A percentile compares a stretch with the other conserved stretches of the same genome.
Evolutionary conservation across 441 rosid species (phyloP).

Genomic region (Euphorbia corollata): DNA sequence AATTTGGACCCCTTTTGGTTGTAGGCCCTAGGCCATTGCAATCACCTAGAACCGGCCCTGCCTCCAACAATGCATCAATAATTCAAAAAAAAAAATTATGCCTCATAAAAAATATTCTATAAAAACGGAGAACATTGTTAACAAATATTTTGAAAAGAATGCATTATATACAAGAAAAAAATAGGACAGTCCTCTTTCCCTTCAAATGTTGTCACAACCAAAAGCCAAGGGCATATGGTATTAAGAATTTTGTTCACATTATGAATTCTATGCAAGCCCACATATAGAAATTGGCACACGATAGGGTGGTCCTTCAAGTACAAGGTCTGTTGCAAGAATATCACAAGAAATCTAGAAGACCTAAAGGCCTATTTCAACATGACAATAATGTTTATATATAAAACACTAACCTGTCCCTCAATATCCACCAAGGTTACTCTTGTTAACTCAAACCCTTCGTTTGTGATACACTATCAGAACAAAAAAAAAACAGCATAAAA

Average conservation of each 20-base stretch:
- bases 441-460: slow-evolving; percentile 81
- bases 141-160: background rate
- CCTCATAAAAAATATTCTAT: background rate
- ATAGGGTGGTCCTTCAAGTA: background rate
- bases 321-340: background rate
- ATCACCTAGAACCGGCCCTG: too few relatives aligned
- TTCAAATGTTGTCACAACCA: background rate
- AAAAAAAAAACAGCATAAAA: slow-evolving; percentile 8
- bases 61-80: background rate
- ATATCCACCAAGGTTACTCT: slow-evolving; percentile 80
- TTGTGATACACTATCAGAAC: slow-evolving; percentile 60
- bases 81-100: background rate
- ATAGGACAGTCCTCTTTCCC: background rate
- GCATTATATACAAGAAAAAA: background rate
- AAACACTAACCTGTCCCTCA: slow-evolving; percentile 58
- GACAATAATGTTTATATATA: background rate
- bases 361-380: background rate
- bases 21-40: too few relatives aligned
- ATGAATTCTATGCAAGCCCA: background rate
- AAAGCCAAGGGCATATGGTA: background rate
- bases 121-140: background rate
- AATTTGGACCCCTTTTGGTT: too few relatives aligned
- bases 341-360: background rate
- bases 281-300: background rate
- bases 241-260: background rate